Evolutionary conservation across 1,139 yeast genomes (phyloP).

Genomic region (Saccharomyces hybrid): DNA sequence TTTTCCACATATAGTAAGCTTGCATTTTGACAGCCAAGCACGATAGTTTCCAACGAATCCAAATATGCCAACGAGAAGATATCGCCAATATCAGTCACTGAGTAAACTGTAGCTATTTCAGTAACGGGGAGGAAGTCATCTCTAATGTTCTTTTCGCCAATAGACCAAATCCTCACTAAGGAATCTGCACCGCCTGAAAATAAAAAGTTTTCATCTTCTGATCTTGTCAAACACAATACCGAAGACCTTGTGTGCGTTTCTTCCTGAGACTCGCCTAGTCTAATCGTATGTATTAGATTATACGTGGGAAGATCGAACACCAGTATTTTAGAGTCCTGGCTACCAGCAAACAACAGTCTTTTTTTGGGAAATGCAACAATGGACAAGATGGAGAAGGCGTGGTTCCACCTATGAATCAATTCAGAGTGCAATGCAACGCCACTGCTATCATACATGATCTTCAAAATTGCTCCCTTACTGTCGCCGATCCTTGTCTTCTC

Average conservation of each 20-base stretch:
- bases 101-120: constrained; percentile 65
- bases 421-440: constrained; percentile 10
- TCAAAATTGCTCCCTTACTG: no score
- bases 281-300: constrained; percentile 33
- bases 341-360: constrained; percentile 74
- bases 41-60: constrained; percentile 50
- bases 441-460: not conserved
- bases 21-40: constrained; percentile 90
- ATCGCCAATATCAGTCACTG: constrained; percentile 86
- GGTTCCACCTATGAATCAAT: constrained; percentile 69
- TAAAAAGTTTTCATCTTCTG: constrained; percentile 51
- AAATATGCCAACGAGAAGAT: constrained; percentile 78
- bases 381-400: constrained; percentile 67
- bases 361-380: constrained; percentile 57
- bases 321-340: constrained; percentile 78
- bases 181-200: constrained; percentile 92
- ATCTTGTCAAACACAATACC: constrained; percentile 58
- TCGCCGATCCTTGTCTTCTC: not conserved
- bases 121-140: constrained; percentile 23
- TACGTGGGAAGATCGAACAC: constrained; percentile 64
- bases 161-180: constrained; percentile 75
- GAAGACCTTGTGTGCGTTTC: constrained; percentile 53
- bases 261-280: constrained; percentile 21
- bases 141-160: constrained; percentile 27
- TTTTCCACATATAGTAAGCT: constrained; percentile 64